A percentile compares a stretch with the other conserved stretches of the same genome.
Evolutionary conservation across 108 stramenopile genomes (phyloP).

Genomic region (Fragilariopsis cylindrus): DNA sequence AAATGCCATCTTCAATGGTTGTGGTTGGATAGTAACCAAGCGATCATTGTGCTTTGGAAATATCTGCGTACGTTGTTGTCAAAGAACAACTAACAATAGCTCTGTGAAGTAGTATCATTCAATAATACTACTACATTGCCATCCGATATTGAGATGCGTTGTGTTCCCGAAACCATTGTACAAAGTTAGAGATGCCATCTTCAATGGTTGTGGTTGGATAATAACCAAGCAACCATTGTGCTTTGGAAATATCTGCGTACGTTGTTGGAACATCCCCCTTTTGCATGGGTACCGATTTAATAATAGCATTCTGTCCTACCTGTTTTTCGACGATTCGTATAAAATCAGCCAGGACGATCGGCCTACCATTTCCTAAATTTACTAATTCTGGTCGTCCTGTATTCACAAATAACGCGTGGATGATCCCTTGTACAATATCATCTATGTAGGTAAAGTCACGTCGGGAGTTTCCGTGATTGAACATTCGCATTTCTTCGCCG

Average conservation of each 20-base stretch:
- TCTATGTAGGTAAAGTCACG: slow-evolving; percentile 92
- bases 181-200: slow-evolving; percentile 76
- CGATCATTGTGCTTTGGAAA: slow-evolving; percentile 69
- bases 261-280: slow-evolving; percentile 89
- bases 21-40: slow-evolving; percentile 78
- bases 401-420: slow-evolving; percentile 81
- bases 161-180: slow-evolving; percentile 52
- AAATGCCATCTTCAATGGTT: slow-evolving; percentile 79
- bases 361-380: slow-evolving; percentile 95
- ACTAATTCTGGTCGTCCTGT: slow-evolving; percentile 39
- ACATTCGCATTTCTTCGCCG: slow-evolving; percentile 91
- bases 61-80: slow-evolving; percentile 76
- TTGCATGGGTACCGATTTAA: slow-evolving; percentile 77
- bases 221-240: slow-evolving; percentile 70
- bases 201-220: slow-evolving; percentile 65
- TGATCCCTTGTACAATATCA: slow-evolving; percentile 89
- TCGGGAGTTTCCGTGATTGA: slow-evolving; percentile 89
- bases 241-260: slow-evolving; percentile 81
- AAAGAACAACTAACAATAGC: too few species aligned
- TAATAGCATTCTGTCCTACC: slow-evolving; percentile 72
- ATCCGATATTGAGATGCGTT: slow-evolving; percentile 33
- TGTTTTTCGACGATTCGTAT: slow-evolving; percentile 74
- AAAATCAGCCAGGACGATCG: slow-evolving; percentile 78
- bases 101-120: too few species aligned
- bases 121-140: neutral